Percentiles rank a stretch among this genome's conserved stretches.
phyloP scores from a whole-genome alignment of 1,139 yeast species.

The Suhomyces chickasaworum region DNA sequence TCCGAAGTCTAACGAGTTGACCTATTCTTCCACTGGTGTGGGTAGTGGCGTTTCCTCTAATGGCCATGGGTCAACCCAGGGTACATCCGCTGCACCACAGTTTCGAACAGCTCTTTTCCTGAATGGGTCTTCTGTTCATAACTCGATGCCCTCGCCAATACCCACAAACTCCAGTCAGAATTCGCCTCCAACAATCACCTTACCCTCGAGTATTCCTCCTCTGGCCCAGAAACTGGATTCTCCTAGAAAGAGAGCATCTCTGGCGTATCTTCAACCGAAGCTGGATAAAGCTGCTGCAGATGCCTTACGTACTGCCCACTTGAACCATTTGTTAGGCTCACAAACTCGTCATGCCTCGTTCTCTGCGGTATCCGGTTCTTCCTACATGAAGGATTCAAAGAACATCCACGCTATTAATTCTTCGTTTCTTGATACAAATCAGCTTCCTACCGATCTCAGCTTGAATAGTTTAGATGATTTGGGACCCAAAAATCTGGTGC shows the following conservation, averaged over 20 bases:
- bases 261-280: slow-evolving; percentile 1
- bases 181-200: slow-evolving; percentile 24
- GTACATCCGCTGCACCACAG: slow-evolving; percentile 18
- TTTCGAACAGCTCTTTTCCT: slow-evolving; percentile 26
- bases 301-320: slow-evolving; percentile 7
- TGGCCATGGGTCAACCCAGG: not conserved
- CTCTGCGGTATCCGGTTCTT: slow-evolving; percentile 73
- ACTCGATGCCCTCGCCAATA: slow-evolving; percentile 28
- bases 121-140: slow-evolving; percentile 10
- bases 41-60: not conserved
- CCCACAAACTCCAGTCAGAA: slow-evolving; percentile 26
- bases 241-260: slow-evolving; percentile 4
- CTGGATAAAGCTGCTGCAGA: slow-evolving; percentile 10
- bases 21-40: not conserved
- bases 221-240: slow-evolving; percentile 6
- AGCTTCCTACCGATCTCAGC: slow-evolving; percentile 62
- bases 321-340: slow-evolving; percentile 14
- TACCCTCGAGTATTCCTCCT: slow-evolving; percentile 6
- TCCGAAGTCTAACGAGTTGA: slow-evolving; percentile 19
- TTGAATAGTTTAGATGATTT: slow-evolving; percentile 36
- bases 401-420: slow-evolving; percentile 31
- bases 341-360: slow-evolving; percentile 69
- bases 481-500: slow-evolving; percentile 21
- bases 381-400: slow-evolving; percentile 57
- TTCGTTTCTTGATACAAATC: slow-evolving; percentile 43